Percentiles rank a stretch among this genome's conserved stretches.
Evolutionary conservation across 441 rosid genomes (phyloP).

Genomic region (Gossypium davidsonii): DNA sequence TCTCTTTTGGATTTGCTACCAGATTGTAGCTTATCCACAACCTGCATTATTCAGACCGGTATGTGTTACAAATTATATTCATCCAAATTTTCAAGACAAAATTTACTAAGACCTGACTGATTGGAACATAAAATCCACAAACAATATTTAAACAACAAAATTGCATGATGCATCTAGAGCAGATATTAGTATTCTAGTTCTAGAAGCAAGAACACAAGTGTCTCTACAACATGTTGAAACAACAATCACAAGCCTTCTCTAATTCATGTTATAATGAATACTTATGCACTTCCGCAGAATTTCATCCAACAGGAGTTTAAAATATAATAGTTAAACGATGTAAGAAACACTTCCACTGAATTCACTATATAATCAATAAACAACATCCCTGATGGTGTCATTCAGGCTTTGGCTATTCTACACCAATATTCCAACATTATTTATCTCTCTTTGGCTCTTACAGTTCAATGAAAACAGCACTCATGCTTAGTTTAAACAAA

Average conservation of each 20-base stretch:
- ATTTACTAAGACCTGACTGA: not conserved
- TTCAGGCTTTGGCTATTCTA: not conserved
- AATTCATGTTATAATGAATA: not conserved
- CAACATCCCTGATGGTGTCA: not conserved
- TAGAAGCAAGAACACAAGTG: not conserved
- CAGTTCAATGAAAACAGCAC: not conserved
- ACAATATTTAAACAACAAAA: not conserved
- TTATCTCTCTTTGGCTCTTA: not conserved
- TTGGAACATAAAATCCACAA: not conserved
- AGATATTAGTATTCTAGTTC: not conserved
- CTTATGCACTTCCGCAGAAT: not conserved
- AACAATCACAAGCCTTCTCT: not conserved
- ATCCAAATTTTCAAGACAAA: not conserved
- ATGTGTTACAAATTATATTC: not conserved
- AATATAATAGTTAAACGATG: not conserved
- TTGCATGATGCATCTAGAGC: not conserved
- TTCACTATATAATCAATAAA: not conserved
- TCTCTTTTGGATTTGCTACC: slow-evolving; percentile 67
- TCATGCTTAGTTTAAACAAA: slow-evolving; percentile 2
- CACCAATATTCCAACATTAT: not conserved
- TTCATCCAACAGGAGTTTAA: not conserved
- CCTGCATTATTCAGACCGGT: slow-evolving; percentile 36
- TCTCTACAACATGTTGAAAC: not conserved
- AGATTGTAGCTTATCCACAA: slow-evolving; percentile 86
- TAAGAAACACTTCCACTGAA: not conserved